These are phyloP conservation scores for Leucocoprinus leucothites DNA, from an alignment of 768 basidiomycete genomes.

Conservation along the genomic window DNA sequence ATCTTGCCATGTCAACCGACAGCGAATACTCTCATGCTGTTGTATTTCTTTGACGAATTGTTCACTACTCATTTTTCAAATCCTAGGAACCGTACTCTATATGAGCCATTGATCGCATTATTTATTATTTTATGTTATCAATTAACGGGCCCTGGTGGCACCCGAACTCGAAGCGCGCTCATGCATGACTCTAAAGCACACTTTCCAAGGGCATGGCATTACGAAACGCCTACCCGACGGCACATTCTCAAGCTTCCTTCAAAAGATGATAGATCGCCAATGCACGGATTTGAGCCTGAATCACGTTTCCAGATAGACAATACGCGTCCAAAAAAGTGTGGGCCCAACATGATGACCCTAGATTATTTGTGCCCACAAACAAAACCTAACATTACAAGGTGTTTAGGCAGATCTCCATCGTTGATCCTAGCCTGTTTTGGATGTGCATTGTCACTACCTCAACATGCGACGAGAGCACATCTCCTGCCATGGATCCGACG, in stretches of 20 bases:
- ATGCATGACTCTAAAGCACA: too few relatives aligned
- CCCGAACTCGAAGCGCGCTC: too few relatives aligned
- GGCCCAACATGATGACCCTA: slow-evolving; percentile 10
- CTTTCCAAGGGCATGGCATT: too few relatives aligned
- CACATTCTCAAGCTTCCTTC: too few relatives aligned
- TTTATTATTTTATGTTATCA: too few relatives aligned
- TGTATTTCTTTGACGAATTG: slow-evolving; percentile 7
- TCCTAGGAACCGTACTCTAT: background rate
- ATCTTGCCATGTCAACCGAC: slow-evolving; percentile 1
- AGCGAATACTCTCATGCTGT: slow-evolving; percentile 2
- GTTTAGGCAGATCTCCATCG: slow-evolving; percentile 2
- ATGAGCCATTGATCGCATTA: background rate
- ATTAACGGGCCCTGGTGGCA: too few relatives aligned
- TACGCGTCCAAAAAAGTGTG: background rate
- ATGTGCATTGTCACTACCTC: background rate
- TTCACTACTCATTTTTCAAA: too few relatives aligned
- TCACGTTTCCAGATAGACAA: background rate
- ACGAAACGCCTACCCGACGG: too few relatives aligned
- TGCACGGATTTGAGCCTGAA: background rate
- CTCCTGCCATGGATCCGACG: background rate
- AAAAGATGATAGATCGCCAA: background rate
- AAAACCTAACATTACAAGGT: too few relatives aligned
- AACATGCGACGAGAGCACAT: background rate
- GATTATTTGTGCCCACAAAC: slow-evolving; percentile 4
- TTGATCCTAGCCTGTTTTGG: background rate